Conservation (phyloP, 371 early-diverging fungal species). For the Gilbertella persicaria region DNA sequence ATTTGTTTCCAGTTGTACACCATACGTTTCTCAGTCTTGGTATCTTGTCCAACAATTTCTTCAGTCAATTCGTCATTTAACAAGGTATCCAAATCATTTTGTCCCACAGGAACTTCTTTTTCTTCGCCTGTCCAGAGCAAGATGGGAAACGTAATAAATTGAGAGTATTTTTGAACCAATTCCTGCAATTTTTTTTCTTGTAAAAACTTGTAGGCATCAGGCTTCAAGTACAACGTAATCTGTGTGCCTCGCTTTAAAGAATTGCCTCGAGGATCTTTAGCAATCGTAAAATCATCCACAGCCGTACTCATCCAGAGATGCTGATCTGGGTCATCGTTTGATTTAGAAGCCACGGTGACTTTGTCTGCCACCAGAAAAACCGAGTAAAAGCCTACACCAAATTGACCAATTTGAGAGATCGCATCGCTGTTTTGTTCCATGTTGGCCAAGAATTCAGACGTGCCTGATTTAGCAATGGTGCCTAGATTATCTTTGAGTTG, state of each 20-base stretch:
- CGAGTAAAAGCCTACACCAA: conserved; percentile 98
- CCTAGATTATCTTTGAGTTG: conserved; percentile 93
- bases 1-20: conserved; percentile 65
- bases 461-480: conserved; percentile 93
- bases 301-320: conserved; percentile 87
- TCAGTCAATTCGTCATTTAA: conserved; percentile 55
- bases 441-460: conserved; percentile 80
- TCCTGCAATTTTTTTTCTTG: conserved; percentile 62
- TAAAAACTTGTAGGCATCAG: conserved; percentile 84
- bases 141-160: conserved; percentile 95
- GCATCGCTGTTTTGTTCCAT: conserved; percentile 61
- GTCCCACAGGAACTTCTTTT: conserved; percentile 49
- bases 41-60: conserved; percentile 56
- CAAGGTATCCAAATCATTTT: conserved; percentile 25
- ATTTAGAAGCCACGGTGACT: conserved; percentile 92
- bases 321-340: conserved; percentile 76
- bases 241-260: conserved; percentile 86
- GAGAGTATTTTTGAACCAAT: conserved; percentile 85
- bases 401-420: conserved; percentile 91
- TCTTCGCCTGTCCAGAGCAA: conserved; percentile 69
- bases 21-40: conserved; percentile 50
- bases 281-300: conserved; percentile 80
- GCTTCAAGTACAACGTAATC: conserved; percentile 88
- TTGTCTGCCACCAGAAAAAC: conserved; percentile 93
- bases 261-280: conserved; percentile 85